Percentiles rank a stretch among this genome's conserved stretches.
phyloP scores from a whole-genome alignment of 805 yeast species.

The Candida vaughaniae region DNA sequence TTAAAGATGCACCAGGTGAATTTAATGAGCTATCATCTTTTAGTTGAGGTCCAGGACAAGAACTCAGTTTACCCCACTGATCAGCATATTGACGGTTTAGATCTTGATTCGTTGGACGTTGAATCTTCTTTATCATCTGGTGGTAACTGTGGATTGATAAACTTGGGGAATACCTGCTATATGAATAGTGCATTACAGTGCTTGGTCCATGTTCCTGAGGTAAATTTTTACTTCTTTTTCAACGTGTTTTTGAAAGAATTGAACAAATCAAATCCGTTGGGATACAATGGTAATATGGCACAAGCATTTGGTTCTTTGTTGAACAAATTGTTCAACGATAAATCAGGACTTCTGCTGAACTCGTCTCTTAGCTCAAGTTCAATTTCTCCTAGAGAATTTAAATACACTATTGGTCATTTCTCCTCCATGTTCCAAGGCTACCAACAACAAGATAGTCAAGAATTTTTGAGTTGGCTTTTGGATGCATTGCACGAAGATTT shows the following conservation, averaged over 20 bases:
- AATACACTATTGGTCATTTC: constrained; percentile 71
- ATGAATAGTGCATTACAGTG: constrained; percentile 96
- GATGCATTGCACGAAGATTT: constrained; percentile 93
- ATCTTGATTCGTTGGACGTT: constrained; percentile 13
- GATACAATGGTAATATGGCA: constrained; percentile 82
- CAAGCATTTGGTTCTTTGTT: constrained; percentile 67
- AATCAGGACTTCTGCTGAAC: no score
- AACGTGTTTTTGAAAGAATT: constrained; percentile 62
- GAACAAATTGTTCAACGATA: constrained; percentile 51
- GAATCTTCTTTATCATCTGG: constrained; percentile 17
- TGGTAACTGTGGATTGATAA: constrained; percentile 60
- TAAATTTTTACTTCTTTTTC: constrained; percentile 70
- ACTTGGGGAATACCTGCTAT: constrained; percentile 88
- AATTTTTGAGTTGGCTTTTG: constrained; percentile 79
- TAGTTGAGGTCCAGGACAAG: constrained; percentile 26
- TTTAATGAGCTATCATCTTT: constrained; percentile 23
- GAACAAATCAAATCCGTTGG: constrained; percentile 78
- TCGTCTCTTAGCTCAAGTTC: constrained; percentile 4
- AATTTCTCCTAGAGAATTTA: constrained; percentile 73
- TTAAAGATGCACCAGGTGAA: constrained; percentile 32
- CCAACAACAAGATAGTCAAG: constrained; percentile 93
- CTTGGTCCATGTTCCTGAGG: constrained; percentile 79
- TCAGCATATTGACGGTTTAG: constrained; percentile 1
- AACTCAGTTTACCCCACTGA: constrained; percentile 1
- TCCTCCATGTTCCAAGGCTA: constrained; percentile 78